A percentile compares a stretch with the other conserved stretches of the same genome.
phyloP scores from a whole-genome alignment of 345 rosid genomes.

The Anacardium occidentale region DNA sequence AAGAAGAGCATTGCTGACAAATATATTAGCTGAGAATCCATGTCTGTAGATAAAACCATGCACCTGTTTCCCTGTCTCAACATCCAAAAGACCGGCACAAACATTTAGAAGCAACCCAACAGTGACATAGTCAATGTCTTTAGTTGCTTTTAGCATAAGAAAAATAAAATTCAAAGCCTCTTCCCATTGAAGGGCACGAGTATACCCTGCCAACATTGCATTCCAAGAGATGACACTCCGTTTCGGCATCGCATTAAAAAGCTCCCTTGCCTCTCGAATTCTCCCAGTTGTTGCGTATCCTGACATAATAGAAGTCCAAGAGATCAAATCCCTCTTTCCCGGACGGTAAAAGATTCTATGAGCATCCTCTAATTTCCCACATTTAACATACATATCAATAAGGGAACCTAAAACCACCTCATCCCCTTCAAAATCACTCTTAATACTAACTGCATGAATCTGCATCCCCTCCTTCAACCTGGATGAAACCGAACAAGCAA shows the following conservation, averaged over 20 bases:
- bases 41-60: constrained; percentile 70
- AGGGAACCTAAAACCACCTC: constrained; percentile 62
- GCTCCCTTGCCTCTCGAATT: constrained; percentile 59
- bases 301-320: constrained; percentile 73
- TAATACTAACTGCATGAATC: constrained; percentile 61
- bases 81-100: constrained; percentile 65
- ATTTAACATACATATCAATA: constrained; percentile 66
- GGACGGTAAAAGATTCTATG: constrained; percentile 55
- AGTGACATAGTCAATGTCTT: constrained; percentile 61
- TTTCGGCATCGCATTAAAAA: constrained; percentile 77
- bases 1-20: constrained; percentile 67
- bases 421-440: constrained; percentile 42
- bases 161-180: constrained; percentile 55
- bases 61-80: constrained; percentile 71
- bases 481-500: constrained; percentile 62
- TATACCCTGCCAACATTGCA: constrained; percentile 78
- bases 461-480: constrained; percentile 60
- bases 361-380: constrained; percentile 59
- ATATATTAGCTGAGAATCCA: constrained; percentile 42
- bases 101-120: constrained; percentile 57
- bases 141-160: constrained; percentile 45
- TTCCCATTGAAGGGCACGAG: constrained; percentile 51
- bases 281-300: constrained; percentile 65
- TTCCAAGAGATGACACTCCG: constrained; percentile 78
- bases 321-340: constrained; percentile 48